Evolutionary conservation across 148 eudicot genomes (phyloP).

Genomic region (Cornus suecica): DNA sequence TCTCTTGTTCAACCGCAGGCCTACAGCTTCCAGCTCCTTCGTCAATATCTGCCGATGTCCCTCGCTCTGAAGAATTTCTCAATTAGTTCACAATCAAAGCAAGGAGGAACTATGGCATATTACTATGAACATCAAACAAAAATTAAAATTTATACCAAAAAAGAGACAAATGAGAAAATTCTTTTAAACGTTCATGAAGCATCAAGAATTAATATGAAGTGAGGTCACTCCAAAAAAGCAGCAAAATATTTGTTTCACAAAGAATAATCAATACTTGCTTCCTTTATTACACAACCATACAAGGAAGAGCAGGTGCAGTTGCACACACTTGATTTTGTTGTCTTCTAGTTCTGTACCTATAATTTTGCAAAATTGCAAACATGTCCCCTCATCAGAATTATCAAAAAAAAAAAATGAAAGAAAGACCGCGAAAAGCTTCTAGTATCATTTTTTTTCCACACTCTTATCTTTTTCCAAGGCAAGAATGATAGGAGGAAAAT

Average conservation of each 20-base stretch:
- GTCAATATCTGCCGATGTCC: conserved; percentile 99
- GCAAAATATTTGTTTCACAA: background rate
- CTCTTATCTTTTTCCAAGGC: no score
- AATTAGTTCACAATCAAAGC: conserved; percentile 11
- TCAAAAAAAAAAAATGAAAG: no score
- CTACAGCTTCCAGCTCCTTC: conserved; percentile 97
- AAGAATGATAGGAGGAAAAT: no score
- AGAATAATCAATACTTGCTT: background rate
- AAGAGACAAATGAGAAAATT: background rate
- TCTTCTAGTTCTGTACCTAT: no score
- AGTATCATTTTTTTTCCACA: no score
- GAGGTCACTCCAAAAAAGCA: background rate
- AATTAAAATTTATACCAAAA: background rate
- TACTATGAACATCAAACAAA: background rate
- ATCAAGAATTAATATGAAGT: background rate
- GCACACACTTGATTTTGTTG: no score
- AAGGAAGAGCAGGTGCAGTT: no score
- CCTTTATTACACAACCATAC: background rate
- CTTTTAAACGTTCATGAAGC: background rate
- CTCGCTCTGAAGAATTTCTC: conserved; percentile 70
- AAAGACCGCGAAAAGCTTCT: no score
- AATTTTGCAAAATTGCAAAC: no score
- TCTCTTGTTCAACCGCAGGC: conserved; percentile 89
- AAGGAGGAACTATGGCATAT: background rate
- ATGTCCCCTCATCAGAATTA: no score